Base-by-base conservation (phyloP, 805 yeast species). In the Spathaspora arborariae region DNA sequence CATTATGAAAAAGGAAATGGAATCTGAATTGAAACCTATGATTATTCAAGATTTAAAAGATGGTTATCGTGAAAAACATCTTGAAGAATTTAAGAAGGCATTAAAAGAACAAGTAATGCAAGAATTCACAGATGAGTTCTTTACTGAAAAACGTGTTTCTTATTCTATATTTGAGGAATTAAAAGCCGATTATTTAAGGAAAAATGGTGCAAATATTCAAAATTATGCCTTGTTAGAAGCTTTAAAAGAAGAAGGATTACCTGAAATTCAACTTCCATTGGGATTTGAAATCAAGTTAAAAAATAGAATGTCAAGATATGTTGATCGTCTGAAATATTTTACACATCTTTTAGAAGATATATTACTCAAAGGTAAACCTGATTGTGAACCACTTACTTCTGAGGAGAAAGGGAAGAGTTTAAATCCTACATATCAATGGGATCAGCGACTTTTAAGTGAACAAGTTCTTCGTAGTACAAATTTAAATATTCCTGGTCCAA, bases 391-490 rank as follows among this genome's bases (percentile, higher is more conserved):
- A 3, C 39, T 53, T 8, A 49, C 50, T 20, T 53, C 57, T 0
- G 33, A 40, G 3, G 63, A 62, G 6, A 55, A 46, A 41, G 50
- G 65, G 11, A 20, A 36, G 2, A 33, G 35, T 18, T 20, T 52
- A 2, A 24, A 44, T 10, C 48, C 50, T n/a, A 45, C 49, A 13
- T 47, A 35, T 24, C 52, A 52, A 41, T 40, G 43, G 40, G 46
- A 47, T 45, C 21, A n/a, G 2, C 36, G 51, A 27, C 38, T 33
- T 6, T 42, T 50, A 21, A 39, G 45, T 19, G 50, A 48, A 37
- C 26, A 42, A 5, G 41, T 38, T 30, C 36, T 47, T 13, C 48
- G 44, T 33, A 42, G 43, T 19, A 37, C 51, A 15, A 44, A 48
- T 13, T 34, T 65, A 19, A 46, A 48, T 5, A 21, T 49, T n/a